These are phyloP conservation scores for Moringa oleifera DNA, from an alignment of 345 rosid species.

Conservation along the genomic window DNA sequence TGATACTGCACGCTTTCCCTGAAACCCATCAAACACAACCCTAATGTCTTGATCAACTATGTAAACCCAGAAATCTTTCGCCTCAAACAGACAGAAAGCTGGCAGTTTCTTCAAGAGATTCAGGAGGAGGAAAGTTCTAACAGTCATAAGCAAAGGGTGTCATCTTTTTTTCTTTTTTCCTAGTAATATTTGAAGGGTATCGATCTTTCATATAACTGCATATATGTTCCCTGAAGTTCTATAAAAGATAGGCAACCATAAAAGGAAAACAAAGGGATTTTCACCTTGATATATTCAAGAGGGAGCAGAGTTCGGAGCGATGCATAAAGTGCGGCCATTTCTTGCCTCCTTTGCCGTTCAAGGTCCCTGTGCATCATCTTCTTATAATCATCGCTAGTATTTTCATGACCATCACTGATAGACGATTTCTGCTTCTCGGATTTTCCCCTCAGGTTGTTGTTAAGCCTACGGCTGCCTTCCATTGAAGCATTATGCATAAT, in stretches of 20 bases:
- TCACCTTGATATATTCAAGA: constrained; percentile 25
- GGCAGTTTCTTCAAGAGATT: too few species aligned
- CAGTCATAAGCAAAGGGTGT: too few species aligned
- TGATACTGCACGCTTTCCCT: constrained; percentile 43
- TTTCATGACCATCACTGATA: constrained; percentile 14
- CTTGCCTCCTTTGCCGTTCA: constrained; percentile 28
- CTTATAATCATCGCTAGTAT: constrained; percentile 11
- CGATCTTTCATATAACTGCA: too few species aligned
- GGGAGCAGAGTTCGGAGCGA: constrained; percentile 25
- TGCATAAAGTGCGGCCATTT: constrained; percentile 20
- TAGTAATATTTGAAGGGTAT: too few species aligned
- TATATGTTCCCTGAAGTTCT: too few species aligned
- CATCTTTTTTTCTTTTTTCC: too few species aligned
- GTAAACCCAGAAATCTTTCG: background rate
- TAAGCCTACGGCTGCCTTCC: background rate
- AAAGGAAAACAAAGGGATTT: too few species aligned
- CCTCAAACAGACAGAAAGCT: background rate
- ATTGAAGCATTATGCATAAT: background rate
- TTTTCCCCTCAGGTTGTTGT: background rate
- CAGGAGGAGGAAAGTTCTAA: too few species aligned
- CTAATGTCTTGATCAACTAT: background rate
- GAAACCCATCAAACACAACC: background rate
- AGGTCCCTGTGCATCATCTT: constrained; percentile 31
- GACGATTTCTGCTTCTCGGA: constrained; percentile 19
- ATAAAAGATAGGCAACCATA: too few species aligned